Evolutionary conservation across 2,329 filamentous ascomycete species (phyloP).

Genomic region (Penicillium sp.): DNA sequence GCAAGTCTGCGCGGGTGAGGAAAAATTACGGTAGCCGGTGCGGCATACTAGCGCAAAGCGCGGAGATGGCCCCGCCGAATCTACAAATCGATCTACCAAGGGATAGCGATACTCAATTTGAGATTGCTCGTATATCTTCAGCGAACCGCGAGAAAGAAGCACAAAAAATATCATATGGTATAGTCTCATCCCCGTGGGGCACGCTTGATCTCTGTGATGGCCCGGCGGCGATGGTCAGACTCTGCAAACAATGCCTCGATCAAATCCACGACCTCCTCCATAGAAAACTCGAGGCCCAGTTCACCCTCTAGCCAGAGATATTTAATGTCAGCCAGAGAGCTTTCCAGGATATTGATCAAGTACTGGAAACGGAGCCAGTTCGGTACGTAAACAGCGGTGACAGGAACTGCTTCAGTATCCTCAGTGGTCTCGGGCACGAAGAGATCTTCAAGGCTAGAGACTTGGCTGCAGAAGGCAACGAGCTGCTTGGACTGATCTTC

Average conservation of each 20-base stretch:
- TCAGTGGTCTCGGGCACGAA: conserved; percentile 52
- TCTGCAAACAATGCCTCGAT: conserved; percentile 67
- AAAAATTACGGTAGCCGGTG: conserved; percentile 45
- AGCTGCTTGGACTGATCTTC: conserved; percentile 63
- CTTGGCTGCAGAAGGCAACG: conserved; percentile 57
- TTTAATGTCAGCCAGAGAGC: conserved; percentile 64
- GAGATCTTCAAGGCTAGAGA: conserved; percentile 58
- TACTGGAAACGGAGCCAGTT: conserved; percentile 69
- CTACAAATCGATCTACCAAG: background rate
- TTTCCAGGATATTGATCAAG: conserved; percentile 63
- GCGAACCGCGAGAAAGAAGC: background rate
- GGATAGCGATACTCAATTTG: background rate
- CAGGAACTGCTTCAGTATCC: conserved; percentile 43
- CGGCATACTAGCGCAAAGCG: conserved; percentile 43
- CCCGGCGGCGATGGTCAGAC: conserved; percentile 58
- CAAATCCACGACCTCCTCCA: conserved; percentile 63
- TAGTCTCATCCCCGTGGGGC: conserved; percentile 23
- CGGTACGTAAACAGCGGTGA: conserved; percentile 62
- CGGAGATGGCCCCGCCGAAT: conserved; percentile 31
- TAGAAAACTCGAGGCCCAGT: conserved; percentile 61
- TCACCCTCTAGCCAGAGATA: conserved; percentile 67
- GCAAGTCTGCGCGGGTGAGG: conserved; percentile 32
- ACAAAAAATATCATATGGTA: background rate
- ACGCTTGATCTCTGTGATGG: conserved; percentile 59
- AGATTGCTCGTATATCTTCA: background rate